Evolutionary conservation across 73 alveolate genomes (phyloP), one percentile per base, ranked within the genome.

Genomic region (Paramecium octaurelia): DNA sequence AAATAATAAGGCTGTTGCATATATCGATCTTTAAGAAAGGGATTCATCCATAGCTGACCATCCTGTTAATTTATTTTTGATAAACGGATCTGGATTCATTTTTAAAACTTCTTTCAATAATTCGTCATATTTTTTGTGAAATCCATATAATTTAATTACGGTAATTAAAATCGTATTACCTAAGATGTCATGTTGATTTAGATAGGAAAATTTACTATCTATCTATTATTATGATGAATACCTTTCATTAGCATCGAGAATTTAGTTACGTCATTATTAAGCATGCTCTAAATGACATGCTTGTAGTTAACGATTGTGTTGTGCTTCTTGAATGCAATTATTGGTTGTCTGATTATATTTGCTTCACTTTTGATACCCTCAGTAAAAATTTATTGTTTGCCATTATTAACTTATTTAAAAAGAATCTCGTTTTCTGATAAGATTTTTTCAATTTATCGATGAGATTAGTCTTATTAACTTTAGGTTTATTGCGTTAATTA

Each of bases 21-120:
- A 80, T 10, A 80, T 46, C 10, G 91, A 80, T 44, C 91, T 42
- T 80, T 80, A 43, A 21, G 91, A 80, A 23, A 80, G 75, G 6
- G 91, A 80, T 46, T 80, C 91, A 80, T 80, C 91, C 91, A 80
- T 80, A 1, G 91, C 91, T 21, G 91, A 80, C 91, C 91, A 80
- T 44, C 73, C 70, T 1, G 91, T 80, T 24, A 80, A 8, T 23
- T 35, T 42, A 48, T 80, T 80, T 80, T 80, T 80, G 5, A 80
- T 48, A 80, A 80, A 80, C 2, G 91, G 91, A 80, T 80, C 75
- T 21, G 91, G 91, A 80, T 80, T 80, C 46, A 44, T 31, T 80
- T 80, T 80, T 23, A 80, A 44, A 20, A 80, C 43, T 80, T 80
- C 91, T 48, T 80, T 80, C 27, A 80, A 23, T 44, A 80, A 46